phyloP scores from a whole-genome alignment of 2,329 filamentous ascomycete species.

The Fusarium anguioides region DNA sequence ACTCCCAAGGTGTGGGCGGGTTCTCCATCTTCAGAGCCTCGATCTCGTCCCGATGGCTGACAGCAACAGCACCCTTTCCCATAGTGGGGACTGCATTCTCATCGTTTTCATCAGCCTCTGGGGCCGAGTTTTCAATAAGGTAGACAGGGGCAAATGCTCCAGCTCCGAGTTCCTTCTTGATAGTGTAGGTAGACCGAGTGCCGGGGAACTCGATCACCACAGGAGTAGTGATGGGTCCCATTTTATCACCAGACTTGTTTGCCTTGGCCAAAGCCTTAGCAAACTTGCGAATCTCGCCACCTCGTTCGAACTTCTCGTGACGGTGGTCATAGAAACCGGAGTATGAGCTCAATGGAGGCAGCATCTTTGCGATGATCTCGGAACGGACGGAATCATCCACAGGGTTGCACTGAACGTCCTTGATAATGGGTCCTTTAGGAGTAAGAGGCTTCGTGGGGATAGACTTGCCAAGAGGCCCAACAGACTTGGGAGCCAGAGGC shows the following conservation, averaged over 20 bases:
- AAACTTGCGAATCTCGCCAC: slow-evolving; percentile 83
- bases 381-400: slow-evolving; percentile 80
- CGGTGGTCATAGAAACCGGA: slow-evolving; percentile 82
- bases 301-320: slow-evolving; percentile 71
- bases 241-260: slow-evolving; percentile 69
- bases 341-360: slow-evolving; percentile 79
- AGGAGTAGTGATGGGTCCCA: slow-evolving; percentile 66
- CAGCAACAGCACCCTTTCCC: slow-evolving; percentile 71
- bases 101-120: slow-evolving; percentile 58
- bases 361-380: slow-evolving; percentile 78
- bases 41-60: slow-evolving; percentile 66
- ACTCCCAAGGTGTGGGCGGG: slow-evolving; percentile 92
- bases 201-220: slow-evolving; percentile 76
- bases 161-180: slow-evolving; percentile 88
- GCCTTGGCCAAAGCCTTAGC: slow-evolving; percentile 73
- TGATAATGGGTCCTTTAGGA: slow-evolving; percentile 78
- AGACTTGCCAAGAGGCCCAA: slow-evolving; percentile 49
- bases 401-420: slow-evolving; percentile 88
- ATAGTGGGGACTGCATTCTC: slow-evolving; percentile 62
- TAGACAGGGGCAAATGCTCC: slow-evolving; percentile 97
- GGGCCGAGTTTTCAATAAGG: slow-evolving; percentile 79
- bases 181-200: slow-evolving; percentile 74
- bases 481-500: slow-evolving; percentile 59
- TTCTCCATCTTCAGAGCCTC: slow-evolving; percentile 97
- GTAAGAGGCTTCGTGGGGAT: slow-evolving; percentile 54